A percentile compares a stretch with the other conserved stretches of the same genome.
Evolutionary conservation across 2,329 filamentous ascomycete genomes (phyloP).

Genomic region (Aureobasidium vineae): DNA sequence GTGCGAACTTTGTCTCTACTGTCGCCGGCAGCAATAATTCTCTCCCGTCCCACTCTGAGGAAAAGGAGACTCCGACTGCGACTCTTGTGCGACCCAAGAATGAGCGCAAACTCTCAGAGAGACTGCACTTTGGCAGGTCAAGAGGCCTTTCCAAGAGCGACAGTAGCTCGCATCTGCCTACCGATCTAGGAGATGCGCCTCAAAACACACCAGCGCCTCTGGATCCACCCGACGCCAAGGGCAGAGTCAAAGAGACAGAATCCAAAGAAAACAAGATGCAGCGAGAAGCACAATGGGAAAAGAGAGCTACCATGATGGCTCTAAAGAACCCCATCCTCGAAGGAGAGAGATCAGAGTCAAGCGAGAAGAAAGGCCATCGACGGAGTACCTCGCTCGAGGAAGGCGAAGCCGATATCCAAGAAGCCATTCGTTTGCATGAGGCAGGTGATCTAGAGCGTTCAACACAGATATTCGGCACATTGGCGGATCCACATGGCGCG

Average conservation of each 20-base stretch:
- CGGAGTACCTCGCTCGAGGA: constrained; percentile 32
- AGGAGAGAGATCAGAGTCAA: constrained; percentile 29
- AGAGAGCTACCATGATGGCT: constrained; percentile 84
- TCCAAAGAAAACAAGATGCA: constrained; percentile 36
- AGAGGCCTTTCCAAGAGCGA: constrained; percentile 50
- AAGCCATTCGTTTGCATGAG: constrained; percentile 94
- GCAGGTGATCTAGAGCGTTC: constrained; percentile 72
- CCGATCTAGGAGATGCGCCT: constrained; percentile 78
- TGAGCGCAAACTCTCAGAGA: constrained; percentile 60
- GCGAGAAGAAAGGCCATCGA: constrained; percentile 11
- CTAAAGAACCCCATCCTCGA: constrained; percentile 47
- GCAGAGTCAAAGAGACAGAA: constrained; percentile 23
- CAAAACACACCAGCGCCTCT: constrained; percentile 56
- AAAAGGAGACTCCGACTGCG: not conserved
- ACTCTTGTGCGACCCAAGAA: constrained; percentile 34
- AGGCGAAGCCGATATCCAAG: constrained; percentile 69
- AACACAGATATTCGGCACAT: constrained; percentile 77
- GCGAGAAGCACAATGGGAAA: constrained; percentile 81
- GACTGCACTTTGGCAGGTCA: constrained; percentile 59
- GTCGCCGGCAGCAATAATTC: not conserved
- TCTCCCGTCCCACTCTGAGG: not conserved
- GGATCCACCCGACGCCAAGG: constrained; percentile 25
- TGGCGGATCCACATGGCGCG: constrained; percentile 78
- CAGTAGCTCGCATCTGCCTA: constrained; percentile 72
- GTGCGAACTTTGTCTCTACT: not conserved